A percentile compares a stretch with the other conserved stretches of the same genome.
phyloP scores from a whole-genome alignment of 2,329 filamentous ascomycete genomes.

The Verticillium albo-atrum region DNA sequence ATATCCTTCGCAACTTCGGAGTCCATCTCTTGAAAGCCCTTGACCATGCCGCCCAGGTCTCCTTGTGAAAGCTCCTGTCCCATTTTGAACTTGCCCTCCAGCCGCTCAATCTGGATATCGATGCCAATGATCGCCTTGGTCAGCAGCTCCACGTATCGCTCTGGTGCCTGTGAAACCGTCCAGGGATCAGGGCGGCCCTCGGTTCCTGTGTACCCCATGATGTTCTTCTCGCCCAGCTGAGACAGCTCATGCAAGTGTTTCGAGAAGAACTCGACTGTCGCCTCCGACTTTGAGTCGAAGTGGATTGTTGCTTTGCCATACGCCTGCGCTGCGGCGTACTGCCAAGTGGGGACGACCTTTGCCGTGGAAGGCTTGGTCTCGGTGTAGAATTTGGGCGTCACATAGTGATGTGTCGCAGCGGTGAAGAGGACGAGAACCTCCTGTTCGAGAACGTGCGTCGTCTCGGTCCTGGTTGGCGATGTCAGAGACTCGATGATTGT shows the following conservation, averaged over 20 bases:
- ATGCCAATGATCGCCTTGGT: conserved; percentile 58
- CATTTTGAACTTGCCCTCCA: conserved; percentile 65
- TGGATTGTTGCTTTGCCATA: conserved; percentile 55
- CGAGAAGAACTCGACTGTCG: conserved; percentile 42
- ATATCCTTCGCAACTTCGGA: conserved; percentile 24
- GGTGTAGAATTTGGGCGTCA: conserved; percentile 65
- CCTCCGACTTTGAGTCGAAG: conserved; percentile 39
- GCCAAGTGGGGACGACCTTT: conserved; percentile 69
- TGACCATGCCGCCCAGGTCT: conserved; percentile 45
- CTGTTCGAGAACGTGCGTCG: conserved; percentile 31
- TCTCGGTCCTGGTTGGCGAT: background rate
- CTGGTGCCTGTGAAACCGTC: conserved; percentile 54
- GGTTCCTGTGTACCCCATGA: conserved; percentile 51
- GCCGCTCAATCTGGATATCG: conserved; percentile 48
- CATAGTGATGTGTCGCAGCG: conserved; percentile 53
- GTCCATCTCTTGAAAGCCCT: conserved; percentile 43
- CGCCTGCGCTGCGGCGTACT: conserved; percentile 61
- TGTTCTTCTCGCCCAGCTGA: conserved; percentile 40
- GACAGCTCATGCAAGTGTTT: conserved; percentile 50
- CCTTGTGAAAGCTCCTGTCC: conserved; percentile 44
- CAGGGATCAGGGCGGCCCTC: conserved; percentile 37
- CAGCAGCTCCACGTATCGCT: conserved; percentile 49
- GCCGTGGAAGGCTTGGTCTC: conserved; percentile 59
- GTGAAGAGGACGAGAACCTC: conserved; percentile 63
- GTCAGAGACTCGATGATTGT: conserved; percentile 46